These are phyloP conservation scores for Hordeum pubiflorum DNA, from an alignment of 202 grass and related monocot genomes.

Conservation along the genomic window DNA sequence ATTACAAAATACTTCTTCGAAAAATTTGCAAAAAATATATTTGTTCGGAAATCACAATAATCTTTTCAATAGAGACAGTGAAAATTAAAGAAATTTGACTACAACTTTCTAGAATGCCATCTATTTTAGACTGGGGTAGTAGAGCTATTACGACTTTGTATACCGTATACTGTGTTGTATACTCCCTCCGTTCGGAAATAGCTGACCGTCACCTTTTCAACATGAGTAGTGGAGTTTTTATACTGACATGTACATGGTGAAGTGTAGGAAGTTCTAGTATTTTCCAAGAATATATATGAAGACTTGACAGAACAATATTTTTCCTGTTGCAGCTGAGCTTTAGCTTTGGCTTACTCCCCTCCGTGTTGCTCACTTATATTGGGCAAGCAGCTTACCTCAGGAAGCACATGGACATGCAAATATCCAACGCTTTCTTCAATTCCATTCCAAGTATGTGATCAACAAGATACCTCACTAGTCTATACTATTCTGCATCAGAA, in stretches of 20 bases:
- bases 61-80: not conserved
- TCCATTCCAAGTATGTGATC: slow-evolving; percentile 43
- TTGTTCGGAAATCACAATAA: not conserved
- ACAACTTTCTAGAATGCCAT: not conserved
- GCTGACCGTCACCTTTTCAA: not conserved
- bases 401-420: not conserved
- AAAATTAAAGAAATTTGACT: not conserved
- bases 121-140: not conserved
- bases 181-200: no score
- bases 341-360: slow-evolving; percentile 34
- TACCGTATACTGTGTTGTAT: not conserved
- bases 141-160: not conserved
- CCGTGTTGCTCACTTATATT: slow-evolving; percentile 36
- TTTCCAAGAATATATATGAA: not conserved
- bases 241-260: not conserved
- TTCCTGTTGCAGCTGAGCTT: slow-evolving; percentile 47
- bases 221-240: not conserved
- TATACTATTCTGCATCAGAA: not conserved
- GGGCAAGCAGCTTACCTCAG: slow-evolving; percentile 53
- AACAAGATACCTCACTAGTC: not conserved
- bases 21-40: no score
- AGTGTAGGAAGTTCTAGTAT: not conserved
- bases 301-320: not conserved
- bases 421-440: slow-evolving; percentile 39
- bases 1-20: not conserved